Evolutionary conservation across 139 green algal species (phyloP).

Genomic region (Chlamydomonas sp.): DNA sequence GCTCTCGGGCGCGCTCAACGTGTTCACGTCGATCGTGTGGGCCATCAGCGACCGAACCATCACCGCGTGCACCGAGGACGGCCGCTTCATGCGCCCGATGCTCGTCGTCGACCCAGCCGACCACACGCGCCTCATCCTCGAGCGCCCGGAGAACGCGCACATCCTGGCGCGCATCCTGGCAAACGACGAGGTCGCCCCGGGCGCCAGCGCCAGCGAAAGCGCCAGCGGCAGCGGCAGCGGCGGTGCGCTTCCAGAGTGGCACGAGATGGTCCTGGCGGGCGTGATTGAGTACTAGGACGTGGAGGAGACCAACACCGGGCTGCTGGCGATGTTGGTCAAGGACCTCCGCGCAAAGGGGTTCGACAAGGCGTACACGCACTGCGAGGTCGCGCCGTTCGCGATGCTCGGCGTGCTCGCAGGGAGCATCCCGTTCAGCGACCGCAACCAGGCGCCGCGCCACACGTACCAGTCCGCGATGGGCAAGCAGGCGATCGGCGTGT

Average conservation of each 20-base stretch:
- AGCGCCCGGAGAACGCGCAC: not conserved
- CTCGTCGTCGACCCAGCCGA: slow-evolving; percentile 65
- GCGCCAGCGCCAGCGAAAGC: no score
- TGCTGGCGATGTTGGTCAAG: slow-evolving; percentile 47
- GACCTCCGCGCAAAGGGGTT: not conserved
- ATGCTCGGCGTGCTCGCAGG: slow-evolving; percentile 39
- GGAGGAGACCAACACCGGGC: slow-evolving; percentile 54
- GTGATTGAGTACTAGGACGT: slow-evolving; percentile 57
- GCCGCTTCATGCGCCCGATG: slow-evolving; percentile 56
- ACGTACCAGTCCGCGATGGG: slow-evolving; percentile 55
- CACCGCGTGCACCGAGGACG: slow-evolving; percentile 47
- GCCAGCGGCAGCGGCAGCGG: not conserved
- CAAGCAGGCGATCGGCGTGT: slow-evolving; percentile 54
- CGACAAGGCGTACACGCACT: slow-evolving; percentile 49
- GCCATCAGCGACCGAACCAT: slow-evolving; percentile 31
- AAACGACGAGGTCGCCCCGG: not conserved
- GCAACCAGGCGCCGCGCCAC: slow-evolving; percentile 56
- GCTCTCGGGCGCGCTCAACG: not conserved
- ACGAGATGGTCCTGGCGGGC: not conserved
- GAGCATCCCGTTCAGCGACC: slow-evolving; percentile 61
- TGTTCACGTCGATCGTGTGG: slow-evolving; percentile 12
- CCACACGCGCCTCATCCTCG: not conserved
- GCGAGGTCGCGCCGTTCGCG: slow-evolving; percentile 56
- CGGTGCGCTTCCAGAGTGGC: not conserved
- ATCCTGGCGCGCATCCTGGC: slow-evolving; percentile 1